Conservation (phyloP, 1,284 basidiomycete genomes). For the Leccinum angustisporum region DNA sequence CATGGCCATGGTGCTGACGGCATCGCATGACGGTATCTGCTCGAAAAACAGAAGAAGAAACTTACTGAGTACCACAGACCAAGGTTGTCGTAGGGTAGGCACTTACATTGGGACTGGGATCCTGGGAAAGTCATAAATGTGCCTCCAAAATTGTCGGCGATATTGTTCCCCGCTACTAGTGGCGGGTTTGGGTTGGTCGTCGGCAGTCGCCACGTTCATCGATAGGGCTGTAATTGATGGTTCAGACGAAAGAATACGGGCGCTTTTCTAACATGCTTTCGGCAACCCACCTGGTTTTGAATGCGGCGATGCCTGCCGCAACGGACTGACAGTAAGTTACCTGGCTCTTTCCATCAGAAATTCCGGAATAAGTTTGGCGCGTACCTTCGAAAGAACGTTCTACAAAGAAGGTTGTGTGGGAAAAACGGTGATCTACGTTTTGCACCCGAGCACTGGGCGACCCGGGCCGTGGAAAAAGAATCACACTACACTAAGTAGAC, state of each 20-base stretch:
- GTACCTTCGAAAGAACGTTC: constrained; percentile 18
- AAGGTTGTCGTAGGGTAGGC: not conserved
- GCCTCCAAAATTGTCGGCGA: not conserved
- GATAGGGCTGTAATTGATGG: not conserved
- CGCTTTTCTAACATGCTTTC: not conserved
- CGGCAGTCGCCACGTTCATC: constrained; percentile 13
- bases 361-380: constrained; percentile 4
- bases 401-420: constrained; percentile 18
- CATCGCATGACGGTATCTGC: constrained; percentile 33
- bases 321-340: not conserved
- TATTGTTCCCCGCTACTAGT: not conserved
- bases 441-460: not conserved
- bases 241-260: not conserved
- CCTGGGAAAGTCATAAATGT: constrained; percentile 8
- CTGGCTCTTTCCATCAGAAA: constrained; percentile 22
- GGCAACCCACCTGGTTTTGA: not conserved
- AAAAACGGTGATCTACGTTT: constrained; percentile 2
- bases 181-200: not conserved
- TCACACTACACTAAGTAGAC: too few species aligned
- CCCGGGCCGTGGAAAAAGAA: too few species aligned
- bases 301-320: not conserved
- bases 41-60: not conserved
- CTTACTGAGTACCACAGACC: not conserved
- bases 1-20: constrained; percentile 41
- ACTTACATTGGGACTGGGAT: constrained; percentile 29